Base-by-base conservation (phyloP, 225 moss, liverwort and hornwort genomes). In the Antitrichia curtipendula region DNA sequence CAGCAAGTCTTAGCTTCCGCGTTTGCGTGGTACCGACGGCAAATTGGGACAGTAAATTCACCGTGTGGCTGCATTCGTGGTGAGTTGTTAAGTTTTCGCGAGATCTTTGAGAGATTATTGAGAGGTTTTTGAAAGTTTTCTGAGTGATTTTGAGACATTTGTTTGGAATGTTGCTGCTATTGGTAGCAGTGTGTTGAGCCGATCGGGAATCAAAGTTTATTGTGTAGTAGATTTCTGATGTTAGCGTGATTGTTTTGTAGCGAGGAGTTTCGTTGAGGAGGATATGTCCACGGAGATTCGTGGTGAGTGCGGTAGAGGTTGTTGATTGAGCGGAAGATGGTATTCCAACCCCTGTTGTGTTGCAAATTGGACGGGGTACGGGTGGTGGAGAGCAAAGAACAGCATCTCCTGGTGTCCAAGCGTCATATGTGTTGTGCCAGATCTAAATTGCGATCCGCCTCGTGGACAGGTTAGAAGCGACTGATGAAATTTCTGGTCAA, bases 261-360 rank as follows among this genome's bases (percentile, higher is more conserved):
- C 31, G 60, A 58, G 84, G 69, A 22, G 59, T 69, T 84, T 60
- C n/a, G 38, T 82, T 27, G 83, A 83, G n/a, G 83, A 82, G 69
- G 32, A 84, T 45, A 63, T 62, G 58, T 75, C 9, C 54, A 61
- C 60, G 82, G 85, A 78, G 24, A 64, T 75, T 49, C 40, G 65
- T 74, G 47, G 49, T 24, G 64, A 74, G 64, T 80, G 75, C 62
- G 83, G 57, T 83, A 65, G 49, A 82, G 76, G 8, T 43, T 57
- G 81, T 62, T 75, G 84, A 89, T 69, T 84, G 75, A 49, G 81
- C 69, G 61, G 87, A 74, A 87, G 75, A 91, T 89, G 81, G 81
- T 76, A 75, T 89, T 81, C 60, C 79, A 76, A 59, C 54, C 68
- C 54, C 75, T 75, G 60, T 84, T 21, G 13, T 76, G 75, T 87